Evolutionary conservation across 2,329 filamentous ascomycete genomes (phyloP).

Genomic region (Orbilia oligospora): DNA sequence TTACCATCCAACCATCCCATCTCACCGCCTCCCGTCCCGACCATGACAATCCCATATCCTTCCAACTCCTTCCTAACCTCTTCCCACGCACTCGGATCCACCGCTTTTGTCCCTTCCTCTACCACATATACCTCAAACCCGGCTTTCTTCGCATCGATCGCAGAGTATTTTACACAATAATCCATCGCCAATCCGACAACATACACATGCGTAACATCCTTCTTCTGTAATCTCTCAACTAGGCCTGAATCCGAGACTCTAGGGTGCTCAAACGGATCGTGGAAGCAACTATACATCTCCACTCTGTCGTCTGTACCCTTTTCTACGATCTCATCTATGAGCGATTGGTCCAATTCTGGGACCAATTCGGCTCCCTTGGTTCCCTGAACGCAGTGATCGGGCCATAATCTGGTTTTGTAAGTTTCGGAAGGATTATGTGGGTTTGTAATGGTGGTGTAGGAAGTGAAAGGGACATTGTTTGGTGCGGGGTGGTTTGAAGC

Average conservation of each 20-base stretch:
- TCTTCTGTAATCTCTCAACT: conserved; percentile 72
- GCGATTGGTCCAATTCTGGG: conserved; percentile 75
- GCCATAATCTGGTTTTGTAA: conserved; percentile 84
- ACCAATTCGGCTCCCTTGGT: conserved; percentile 81
- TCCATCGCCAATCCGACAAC: conserved; percentile 89
- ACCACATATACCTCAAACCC: conserved; percentile 85
- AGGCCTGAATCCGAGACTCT: conserved; percentile 76
- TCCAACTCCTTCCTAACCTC: conserved; percentile 72
- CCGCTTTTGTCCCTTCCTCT: conserved; percentile 81
- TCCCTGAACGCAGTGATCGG: conserved; percentile 85
- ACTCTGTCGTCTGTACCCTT: conserved; percentile 82
- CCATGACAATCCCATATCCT: conserved; percentile 74
- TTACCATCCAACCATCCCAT: conserved; percentile 69
- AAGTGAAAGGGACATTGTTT: conserved; percentile 77
- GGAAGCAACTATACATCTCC: conserved; percentile 96
- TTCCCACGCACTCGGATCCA: conserved; percentile 76
- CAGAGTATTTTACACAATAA: conserved; percentile 88
- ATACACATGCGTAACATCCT: conserved; percentile 81
- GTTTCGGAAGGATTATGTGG: conserved; percentile 75
- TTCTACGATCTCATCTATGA: conserved; percentile 77
- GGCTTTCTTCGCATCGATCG: conserved; percentile 80
- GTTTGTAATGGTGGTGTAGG: conserved; percentile 76
- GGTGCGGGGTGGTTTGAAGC: conserved; percentile 80
- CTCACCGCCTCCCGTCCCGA: conserved; percentile 73
- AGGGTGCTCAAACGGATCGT: conserved; percentile 79